These are phyloP conservation scores for Chimonanthus praecox DNA, from an alignment of 164 flowering plant genomes.

Conservation along the genomic window DNA sequence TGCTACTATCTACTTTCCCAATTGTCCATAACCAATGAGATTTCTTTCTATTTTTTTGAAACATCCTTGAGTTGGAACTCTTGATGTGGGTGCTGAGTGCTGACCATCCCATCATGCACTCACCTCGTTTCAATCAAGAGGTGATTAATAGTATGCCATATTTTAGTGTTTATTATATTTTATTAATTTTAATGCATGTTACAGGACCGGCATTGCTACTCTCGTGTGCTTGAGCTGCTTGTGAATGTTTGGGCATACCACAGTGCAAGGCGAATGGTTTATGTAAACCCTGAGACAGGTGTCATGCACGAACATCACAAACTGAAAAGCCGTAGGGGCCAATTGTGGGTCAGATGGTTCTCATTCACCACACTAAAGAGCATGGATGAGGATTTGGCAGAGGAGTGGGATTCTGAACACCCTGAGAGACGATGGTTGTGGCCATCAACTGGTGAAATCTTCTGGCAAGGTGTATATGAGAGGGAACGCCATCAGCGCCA, in stretches of 20 bases:
- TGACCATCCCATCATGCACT: no score
- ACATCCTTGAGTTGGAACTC: no score
- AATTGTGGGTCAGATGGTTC: slow-evolving; percentile 94
- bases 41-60: no score
- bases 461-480: slow-evolving; percentile 81
- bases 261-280: slow-evolving; percentile 83
- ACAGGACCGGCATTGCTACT: slow-evolving; percentile 95
- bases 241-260: slow-evolving; percentile 97
- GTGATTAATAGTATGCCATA: not conserved
- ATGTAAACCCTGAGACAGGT: slow-evolving; percentile 72
- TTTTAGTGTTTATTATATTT: no score
- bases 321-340: slow-evolving; percentile 58
- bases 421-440: slow-evolving; percentile 64
- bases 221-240: slow-evolving; percentile 85
- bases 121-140: not conserved
- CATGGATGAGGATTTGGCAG: slow-evolving; percentile 97
- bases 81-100: no score
- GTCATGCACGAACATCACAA: slow-evolving; percentile 75
- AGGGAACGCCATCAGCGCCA: slow-evolving; percentile 56
- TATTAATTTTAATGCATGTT: slow-evolving; percentile 5
- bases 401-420: slow-evolving; percentile 64
- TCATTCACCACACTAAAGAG: slow-evolving; percentile 63
- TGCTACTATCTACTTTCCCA: no score
- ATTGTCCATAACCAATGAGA: no score
- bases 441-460: slow-evolving; percentile 93